Conservation (phyloP, 2,329 filamentous ascomycete species). For the Torrubiella hemipterigena region DNA sequence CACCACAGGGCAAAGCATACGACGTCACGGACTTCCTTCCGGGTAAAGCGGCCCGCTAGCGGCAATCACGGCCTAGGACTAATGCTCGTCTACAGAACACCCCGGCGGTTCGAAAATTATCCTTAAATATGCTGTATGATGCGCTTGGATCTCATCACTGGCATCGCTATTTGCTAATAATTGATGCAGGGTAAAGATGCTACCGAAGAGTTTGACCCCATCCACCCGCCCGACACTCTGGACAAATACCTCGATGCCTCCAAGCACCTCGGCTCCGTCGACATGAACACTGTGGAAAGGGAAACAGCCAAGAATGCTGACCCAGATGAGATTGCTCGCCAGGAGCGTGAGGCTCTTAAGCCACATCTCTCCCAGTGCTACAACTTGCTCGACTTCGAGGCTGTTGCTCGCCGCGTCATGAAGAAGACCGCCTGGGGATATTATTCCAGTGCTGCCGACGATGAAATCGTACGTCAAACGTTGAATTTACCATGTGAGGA, state of each 20-base stretch:
- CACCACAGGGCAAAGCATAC: constrained; percentile 60
- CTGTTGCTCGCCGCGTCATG: constrained; percentile 81
- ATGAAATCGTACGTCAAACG: constrained; percentile 24
- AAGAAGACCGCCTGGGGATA: constrained; percentile 97
- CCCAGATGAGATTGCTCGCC: constrained; percentile 48
- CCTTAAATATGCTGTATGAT: constrained; percentile 70
- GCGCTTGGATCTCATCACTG: background rate
- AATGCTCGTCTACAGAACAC: constrained; percentile 46
- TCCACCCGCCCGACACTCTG: constrained; percentile 78
- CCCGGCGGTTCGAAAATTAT: constrained; percentile 88
- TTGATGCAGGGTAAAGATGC: constrained; percentile 73
- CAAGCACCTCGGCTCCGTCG: constrained; percentile 81
- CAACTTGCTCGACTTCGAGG: constrained; percentile 92
- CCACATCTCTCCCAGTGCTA: constrained; percentile 79
- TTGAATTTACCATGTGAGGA: background rate
- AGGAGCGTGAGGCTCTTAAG: constrained; percentile 63
- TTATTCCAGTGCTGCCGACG: constrained; percentile 75
- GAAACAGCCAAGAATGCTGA: constrained; percentile 56
- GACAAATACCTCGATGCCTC: constrained; percentile 71
- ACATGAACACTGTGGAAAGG: constrained; percentile 72
- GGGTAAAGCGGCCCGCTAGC: constrained; percentile 26
- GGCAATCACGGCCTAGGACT: background rate
- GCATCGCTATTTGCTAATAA: no score
- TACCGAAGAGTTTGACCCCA: constrained; percentile 82
- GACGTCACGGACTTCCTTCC: constrained; percentile 86